Percentiles rank a stretch among this genome's conserved stretches.
Conservation (phyloP, 179 eudicot species). For the Vitellaria paradoxa region DNA sequence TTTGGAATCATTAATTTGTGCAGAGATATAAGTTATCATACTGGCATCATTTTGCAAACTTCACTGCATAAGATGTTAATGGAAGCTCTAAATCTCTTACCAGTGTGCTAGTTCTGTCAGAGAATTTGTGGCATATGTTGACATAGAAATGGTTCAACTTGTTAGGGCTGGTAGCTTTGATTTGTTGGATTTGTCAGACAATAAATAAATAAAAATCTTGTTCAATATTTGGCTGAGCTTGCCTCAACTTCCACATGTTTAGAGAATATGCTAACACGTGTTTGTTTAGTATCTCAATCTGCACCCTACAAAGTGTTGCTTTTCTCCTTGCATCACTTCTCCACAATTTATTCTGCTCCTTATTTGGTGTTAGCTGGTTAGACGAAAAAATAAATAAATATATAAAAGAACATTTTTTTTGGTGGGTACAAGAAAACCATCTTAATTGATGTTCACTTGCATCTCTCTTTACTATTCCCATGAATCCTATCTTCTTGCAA, state of each 20-base stretch:
- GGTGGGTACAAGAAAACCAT: background rate
- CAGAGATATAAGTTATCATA: background rate
- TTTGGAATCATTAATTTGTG: conserved; percentile 7
- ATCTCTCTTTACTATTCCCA: background rate
- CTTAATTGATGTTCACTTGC: background rate
- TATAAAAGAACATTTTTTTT: no score
- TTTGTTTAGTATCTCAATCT: background rate
- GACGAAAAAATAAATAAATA: no score
- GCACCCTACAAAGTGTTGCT: background rate
- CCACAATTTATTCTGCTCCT: background rate
- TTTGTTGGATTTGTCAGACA: background rate
- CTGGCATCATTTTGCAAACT: background rate
- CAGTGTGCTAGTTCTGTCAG: background rate
- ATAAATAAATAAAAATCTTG: background rate
- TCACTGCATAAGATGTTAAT: background rate
- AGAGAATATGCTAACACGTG: background rate
- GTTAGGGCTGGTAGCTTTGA: background rate
- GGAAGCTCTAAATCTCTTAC: conserved; percentile 4
- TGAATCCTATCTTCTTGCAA: no score
- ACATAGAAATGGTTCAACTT: background rate
- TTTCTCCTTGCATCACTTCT: background rate
- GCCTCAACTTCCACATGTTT: no score
- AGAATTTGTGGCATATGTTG: background rate
- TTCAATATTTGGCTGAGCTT: background rate
- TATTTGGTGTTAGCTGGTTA: background rate